Evolutionary conservation across 2,329 filamentous ascomycete genomes (phyloP).

Genomic region (Cercospora beticola): DNA sequence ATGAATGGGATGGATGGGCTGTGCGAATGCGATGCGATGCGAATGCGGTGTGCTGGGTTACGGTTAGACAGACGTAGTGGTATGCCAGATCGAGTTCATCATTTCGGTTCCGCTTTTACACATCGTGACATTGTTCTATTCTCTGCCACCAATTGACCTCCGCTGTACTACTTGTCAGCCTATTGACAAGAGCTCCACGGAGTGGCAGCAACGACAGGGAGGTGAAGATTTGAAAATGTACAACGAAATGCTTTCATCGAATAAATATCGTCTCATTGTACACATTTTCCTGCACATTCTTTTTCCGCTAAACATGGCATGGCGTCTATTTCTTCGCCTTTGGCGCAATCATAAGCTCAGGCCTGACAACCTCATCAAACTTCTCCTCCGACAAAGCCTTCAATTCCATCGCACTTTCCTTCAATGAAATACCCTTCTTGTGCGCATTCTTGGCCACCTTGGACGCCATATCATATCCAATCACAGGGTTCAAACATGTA

Average conservation of each 20-base stretch:
- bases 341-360: conserved; percentile 92
- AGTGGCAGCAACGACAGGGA: too few species aligned
- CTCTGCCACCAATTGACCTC: too few species aligned
- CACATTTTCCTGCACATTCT: background rate
- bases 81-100: background rate
- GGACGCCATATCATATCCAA: conserved; percentile 95
- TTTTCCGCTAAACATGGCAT: background rate
- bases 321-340: conserved; percentile 59
- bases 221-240: background rate
- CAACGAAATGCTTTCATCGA: background rate
- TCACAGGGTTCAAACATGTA: conserved; percentile 95
- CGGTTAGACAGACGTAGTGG: background rate
- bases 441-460: conserved; percentile 98
- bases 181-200: too few species aligned
- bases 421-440: conserved; percentile 94
- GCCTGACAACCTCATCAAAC: conserved; percentile 85
- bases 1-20: background rate
- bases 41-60: background rate
- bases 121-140: background rate
- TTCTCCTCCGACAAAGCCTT: conserved; percentile 84
- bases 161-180: too few species aligned
- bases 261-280: background rate
- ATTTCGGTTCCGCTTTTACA: background rate
- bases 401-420: conserved; percentile 90
- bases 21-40: background rate